Evolutionary conservation across 805 yeast species (phyloP).

Genomic region (Candida sonorensis): DNA sequence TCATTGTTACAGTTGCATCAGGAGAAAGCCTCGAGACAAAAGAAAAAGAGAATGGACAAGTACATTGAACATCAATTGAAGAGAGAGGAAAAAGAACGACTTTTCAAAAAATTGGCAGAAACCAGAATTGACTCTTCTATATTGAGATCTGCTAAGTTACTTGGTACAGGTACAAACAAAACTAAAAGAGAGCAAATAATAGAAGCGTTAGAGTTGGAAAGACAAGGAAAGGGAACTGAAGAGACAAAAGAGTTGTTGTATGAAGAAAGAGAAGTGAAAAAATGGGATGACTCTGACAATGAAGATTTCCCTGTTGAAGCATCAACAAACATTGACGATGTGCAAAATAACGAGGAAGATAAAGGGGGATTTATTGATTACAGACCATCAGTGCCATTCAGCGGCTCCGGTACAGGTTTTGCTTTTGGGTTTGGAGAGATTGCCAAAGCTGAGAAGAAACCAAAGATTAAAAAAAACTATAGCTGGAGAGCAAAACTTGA

Average conservation of each 20-base stretch:
- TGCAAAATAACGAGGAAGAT: conserved; percentile 5
- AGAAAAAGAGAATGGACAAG: conserved; percentile 78
- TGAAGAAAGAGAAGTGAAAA: conserved; percentile 59
- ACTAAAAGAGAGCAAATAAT: conserved; percentile 62
- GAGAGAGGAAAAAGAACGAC: conserved; percentile 76
- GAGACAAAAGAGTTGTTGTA: conserved; percentile 55
- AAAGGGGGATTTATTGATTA: conserved; percentile 57
- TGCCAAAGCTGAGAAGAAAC: conserved; percentile 33
- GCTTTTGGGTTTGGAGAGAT: conserved; percentile 64
- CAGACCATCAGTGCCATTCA: conserved; percentile 49
- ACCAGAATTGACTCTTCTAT: conserved; percentile 65
- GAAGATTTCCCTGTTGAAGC: conserved; percentile 20
- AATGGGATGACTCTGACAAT: conserved; percentile 44
- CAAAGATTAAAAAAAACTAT: conserved; percentile 49
- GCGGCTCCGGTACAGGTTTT: conserved; percentile 64
- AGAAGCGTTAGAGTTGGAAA: conserved; percentile 71
- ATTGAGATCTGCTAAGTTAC: conserved; percentile 64
- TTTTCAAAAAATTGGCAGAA: conserved; percentile 64
- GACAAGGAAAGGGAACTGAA: conserved; percentile 63
- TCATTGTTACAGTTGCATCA: conserved; percentile 50
- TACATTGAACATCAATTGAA: conserved; percentile 87
- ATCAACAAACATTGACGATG: too few relatives aligned
- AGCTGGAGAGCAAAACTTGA: conserved; percentile 67
- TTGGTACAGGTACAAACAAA: conserved; percentile 60
- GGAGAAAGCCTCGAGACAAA: conserved; percentile 66